phyloP scores from a whole-genome alignment of 2,329 filamentous ascomycete species.

The Lasiodiplodia sp. region DNA sequence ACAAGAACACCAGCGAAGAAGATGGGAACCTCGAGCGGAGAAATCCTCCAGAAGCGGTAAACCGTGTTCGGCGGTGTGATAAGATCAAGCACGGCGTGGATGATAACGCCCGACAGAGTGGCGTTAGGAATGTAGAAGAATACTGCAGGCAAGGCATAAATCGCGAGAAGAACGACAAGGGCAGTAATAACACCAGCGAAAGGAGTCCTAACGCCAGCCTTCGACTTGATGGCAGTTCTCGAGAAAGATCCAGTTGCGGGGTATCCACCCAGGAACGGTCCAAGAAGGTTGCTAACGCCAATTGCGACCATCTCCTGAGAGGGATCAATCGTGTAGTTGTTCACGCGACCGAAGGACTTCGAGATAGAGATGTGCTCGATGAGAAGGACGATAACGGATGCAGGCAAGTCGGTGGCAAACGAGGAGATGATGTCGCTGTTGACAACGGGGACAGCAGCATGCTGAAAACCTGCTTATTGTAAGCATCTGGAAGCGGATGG shows the following conservation, averaged over 20 bases:
- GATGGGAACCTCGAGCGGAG: conserved; percentile 86
- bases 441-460: conserved; percentile 76
- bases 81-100: conserved; percentile 92
- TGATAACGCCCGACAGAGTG: conserved; percentile 85
- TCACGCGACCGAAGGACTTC: conserved; percentile 94
- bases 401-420: conserved; percentile 78
- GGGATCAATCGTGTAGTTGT: conserved; percentile 95
- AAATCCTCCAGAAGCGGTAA: conserved; percentile 95
- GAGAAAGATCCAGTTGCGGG: conserved; percentile 96
- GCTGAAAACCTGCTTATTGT: conserved; percentile 70
- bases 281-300: conserved; percentile 86
- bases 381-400: conserved; percentile 88
- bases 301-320: conserved; percentile 97
- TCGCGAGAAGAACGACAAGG: conserved; percentile 82
- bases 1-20: conserved; percentile 94
- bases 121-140: conserved; percentile 94
- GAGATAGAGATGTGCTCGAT: conserved; percentile 98
- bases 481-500: neutral
- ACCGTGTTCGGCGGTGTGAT: conserved; percentile 90
- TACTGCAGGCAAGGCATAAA: conserved; percentile 85
- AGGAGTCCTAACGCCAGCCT: conserved; percentile 91
- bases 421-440: conserved; percentile 69
- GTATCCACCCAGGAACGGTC: conserved; percentile 89
- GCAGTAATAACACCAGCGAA: conserved; percentile 90
- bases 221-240: conserved; percentile 95